phyloP scores from a whole-genome alignment of 257 asterid genomes.

The Scutellaria barbata region DNA sequence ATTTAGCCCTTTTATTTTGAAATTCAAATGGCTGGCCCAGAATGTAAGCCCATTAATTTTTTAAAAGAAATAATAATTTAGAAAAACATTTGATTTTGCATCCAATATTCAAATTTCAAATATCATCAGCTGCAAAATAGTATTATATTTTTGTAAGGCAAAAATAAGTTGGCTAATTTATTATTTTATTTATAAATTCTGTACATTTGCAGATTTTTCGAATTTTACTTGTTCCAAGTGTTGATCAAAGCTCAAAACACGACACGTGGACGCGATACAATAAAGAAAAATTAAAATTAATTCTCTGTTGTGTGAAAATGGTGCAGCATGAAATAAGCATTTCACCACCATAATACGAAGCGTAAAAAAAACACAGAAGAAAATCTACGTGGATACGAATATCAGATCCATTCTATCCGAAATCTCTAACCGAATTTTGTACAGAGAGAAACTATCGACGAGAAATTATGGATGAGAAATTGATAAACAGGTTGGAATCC shows the following conservation, averaged over 20 bases:
- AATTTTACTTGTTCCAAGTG: constrained; percentile 17
- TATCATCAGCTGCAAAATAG: too few species aligned
- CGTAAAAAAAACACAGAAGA: neutral
- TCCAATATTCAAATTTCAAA: too few species aligned
- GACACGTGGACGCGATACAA: constrained; percentile 47
- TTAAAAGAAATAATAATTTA: too few species aligned
- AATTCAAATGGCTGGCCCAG: too few species aligned
- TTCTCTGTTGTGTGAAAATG: neutral
- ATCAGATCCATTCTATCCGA: constrained; percentile 7
- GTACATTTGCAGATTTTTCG: neutral
- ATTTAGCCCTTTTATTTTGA: too few species aligned
- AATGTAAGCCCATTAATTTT: too few species aligned
- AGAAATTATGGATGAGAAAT: constrained; percentile 60
- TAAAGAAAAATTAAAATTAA: neutral
- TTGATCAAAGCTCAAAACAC: constrained; percentile 16
- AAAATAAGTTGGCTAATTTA: too few species aligned
- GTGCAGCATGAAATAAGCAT: constrained; percentile 7
- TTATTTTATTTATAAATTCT: too few species aligned
- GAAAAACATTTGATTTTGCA: too few species aligned
- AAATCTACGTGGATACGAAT: neutral
- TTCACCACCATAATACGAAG: constrained; percentile 17
- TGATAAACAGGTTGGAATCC: constrained; percentile 77
- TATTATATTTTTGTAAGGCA: too few species aligned
- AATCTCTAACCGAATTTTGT: neutral
- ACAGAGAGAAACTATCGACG: constrained; percentile 11